Base-by-base conservation (phyloP, 805 yeast genomes). In the Teunomyces barrocoloradensis region DNA sequence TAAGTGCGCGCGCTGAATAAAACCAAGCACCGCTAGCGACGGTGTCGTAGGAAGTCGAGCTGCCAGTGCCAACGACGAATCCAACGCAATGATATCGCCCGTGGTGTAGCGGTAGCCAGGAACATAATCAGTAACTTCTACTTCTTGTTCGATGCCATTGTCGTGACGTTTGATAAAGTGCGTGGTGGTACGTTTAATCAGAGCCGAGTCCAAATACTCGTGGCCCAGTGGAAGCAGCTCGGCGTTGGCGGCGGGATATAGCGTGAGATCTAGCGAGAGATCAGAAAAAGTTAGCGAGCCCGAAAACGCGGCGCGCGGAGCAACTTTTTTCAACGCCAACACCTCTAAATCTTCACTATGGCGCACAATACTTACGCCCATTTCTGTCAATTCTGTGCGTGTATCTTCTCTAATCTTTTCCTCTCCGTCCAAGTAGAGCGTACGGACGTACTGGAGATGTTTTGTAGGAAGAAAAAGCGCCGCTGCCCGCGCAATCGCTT, bases 61-160 rank as follows among this genome's bases (percentile, higher is more conserved):
- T 3, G 74, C 67, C 9, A 69, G 67, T 29, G 72, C 71, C 37
- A 85, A 60, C 2, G 74, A 72, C 0, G 71, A 63, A 11, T 84
- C 80, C 5, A 87, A 58, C 0, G 70, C 66, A n/a, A 69, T 55
- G 38, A 71, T 55, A 51, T 72, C 77, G 42, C 56, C 56, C 38
- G 70, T 68, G 2, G 95, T 92, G 57, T 83, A 89, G 52, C 79
- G 77, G 60, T 79, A 88, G 0, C 87, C 95, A 32, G 79, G 78
- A 4, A 75, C 74, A 21, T 79, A 69, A 5, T 74, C 74, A 1
- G 34, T 32, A 15, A 18, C 20, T 18, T 18, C 20, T 18, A 30
- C 33, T 7, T 4, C 3, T 5, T 29, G 43, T 2, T 43, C 53
- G 3, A 44, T 46, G 4, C 37, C 54, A 0, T 47, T 49, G 4